phyloP scores from a whole-genome alignment of 1,284 basidiomycete species.

The Marasmius tenuissimus region DNA sequence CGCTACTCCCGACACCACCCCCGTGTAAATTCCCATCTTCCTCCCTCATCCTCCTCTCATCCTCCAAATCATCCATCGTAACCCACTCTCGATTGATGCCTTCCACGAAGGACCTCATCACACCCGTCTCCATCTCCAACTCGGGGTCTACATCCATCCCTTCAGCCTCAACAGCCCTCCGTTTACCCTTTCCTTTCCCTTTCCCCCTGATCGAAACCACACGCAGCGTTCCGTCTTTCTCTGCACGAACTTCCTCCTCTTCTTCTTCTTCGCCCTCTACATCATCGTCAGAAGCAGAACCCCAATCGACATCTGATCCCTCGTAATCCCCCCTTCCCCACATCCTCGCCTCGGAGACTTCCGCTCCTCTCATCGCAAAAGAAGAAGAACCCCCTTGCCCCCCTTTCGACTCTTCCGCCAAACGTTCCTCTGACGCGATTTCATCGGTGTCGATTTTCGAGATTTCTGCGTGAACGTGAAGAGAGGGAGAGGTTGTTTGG shows the following conservation, averaged over 20 bases:
- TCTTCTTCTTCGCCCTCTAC: slow-evolving; percentile 24
- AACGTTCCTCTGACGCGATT: slow-evolving; percentile 14
- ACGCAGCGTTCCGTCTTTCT: slow-evolving; percentile 1
- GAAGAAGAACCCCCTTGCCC: slow-evolving; percentile 16
- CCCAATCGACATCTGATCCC: slow-evolving; percentile 75
- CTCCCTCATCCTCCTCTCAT: slow-evolving; percentile 50
- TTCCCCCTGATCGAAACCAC: neutral
- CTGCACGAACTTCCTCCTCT: slow-evolving; percentile 7
- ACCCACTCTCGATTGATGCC: slow-evolving; percentile 53
- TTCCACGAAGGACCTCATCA: slow-evolving; percentile 55
- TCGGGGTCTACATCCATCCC: slow-evolving; percentile 66
- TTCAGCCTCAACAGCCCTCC: slow-evolving; percentile 28
- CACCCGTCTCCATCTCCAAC: slow-evolving; percentile 41
- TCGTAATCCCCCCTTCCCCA: slow-evolving; percentile 49
- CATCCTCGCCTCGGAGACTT: slow-evolving; percentile 54
- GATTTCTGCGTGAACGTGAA: slow-evolving; percentile 19
- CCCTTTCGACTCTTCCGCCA: slow-evolving; percentile 26
- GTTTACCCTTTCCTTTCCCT: slow-evolving; percentile 13
- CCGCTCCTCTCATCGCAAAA: slow-evolving; percentile 57
- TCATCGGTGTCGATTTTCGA: slow-evolving; percentile 22
- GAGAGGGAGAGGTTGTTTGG: slow-evolving; percentile 16
- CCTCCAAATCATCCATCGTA: slow-evolving; percentile 69
- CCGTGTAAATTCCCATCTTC: slow-evolving; percentile 43
- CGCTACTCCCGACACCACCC: slow-evolving; percentile 25
- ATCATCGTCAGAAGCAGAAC: slow-evolving; percentile 42